A percentile compares a stretch with the other conserved stretches of the same genome.
phyloP scores from a whole-genome alignment of 2,329 filamentous ascomycete species.

The Fusarium papillatum region DNA sequence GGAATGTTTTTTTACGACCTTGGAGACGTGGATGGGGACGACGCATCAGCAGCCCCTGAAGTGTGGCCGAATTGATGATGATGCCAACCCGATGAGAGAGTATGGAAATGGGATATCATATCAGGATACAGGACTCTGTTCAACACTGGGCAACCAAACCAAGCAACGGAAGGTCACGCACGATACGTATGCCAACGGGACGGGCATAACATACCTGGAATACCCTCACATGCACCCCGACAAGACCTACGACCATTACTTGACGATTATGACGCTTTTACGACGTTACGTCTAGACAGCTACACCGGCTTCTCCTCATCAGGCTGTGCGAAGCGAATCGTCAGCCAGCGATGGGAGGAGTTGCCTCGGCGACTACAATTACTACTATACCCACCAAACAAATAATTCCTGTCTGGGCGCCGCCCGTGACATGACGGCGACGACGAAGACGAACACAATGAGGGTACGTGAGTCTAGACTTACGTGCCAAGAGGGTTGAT shows the following conservation, averaged over 20 bases:
- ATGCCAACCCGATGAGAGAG: constrained; percentile 54
- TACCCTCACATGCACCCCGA: constrained; percentile 48
- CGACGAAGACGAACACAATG: constrained; percentile 44
- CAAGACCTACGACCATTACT: constrained; percentile 54
- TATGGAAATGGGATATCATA: constrained; percentile 51
- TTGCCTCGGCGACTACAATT: constrained; percentile 54
- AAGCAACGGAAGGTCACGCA: constrained; percentile 51
- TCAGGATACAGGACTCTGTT: constrained; percentile 56
- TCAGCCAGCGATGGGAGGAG: constrained; percentile 48
- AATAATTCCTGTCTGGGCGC: constrained; percentile 55
- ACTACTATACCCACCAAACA: constrained; percentile 54
- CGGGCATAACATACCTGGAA: constrained; percentile 43
- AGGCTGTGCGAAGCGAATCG: constrained; percentile 46
- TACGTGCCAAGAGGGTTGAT: constrained; percentile 29
- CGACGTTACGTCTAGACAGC: constrained; percentile 62
- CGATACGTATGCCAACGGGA: constrained; percentile 46
- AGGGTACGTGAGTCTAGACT: constrained; percentile 34
- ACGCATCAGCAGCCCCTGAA: constrained; percentile 17
- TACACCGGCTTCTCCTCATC: constrained; percentile 50
- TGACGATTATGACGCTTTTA: constrained; percentile 63
- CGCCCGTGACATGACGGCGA: constrained; percentile 47
- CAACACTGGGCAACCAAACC: constrained; percentile 56
- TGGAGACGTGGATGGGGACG: constrained; percentile 33
- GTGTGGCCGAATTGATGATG: constrained; percentile 52
- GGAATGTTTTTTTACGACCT: constrained; percentile 46